Evolutionary conservation across 108 stramenopile species (phyloP), one percentile per base, ranked within the genome.

Genomic region (Mayamaea pseudoterrestris): DNA sequence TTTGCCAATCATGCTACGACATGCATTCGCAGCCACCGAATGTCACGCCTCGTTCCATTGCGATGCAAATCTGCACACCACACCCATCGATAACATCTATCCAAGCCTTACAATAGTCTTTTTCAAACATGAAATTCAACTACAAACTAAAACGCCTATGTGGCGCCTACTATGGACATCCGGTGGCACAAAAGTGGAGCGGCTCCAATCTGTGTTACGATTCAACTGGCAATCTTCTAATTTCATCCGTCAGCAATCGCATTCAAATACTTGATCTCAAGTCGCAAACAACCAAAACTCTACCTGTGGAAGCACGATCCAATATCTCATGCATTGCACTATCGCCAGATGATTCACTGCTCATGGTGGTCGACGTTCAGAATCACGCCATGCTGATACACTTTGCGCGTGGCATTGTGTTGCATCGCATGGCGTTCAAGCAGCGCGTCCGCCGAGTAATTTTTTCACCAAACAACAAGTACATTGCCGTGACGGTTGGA

Each of bases 381-480:
- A 68, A 68, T 37, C 69, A 83, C 55, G 83, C 74, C 27, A 74
- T 83, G 78, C 30, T 85, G 51, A 57, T 90, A 44, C 83, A 88
- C 41, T 75, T 77, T 48, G 63, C 61, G 16, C 63, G 95, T 11
- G 87, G 92, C 1, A 76, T 96, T 6, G 81, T 97, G 11, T 43
- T 99, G 41, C 94, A 97, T 55, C 68, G 96, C 13, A 83, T 98
- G 54, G 74, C 74, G 45, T 94, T 99, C 69, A 93, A 93, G 68
- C 44, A 69, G 24, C 75, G 65, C 30, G 92, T 95, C 6, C 65
- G 85, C 6, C 73, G 60, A 8, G 60, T 89, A n/a, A 47, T 55
- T 26, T 98, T 99, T 63, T 78, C 77, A 36, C 96, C 96, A 5
- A 90, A 90, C 45, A 37, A 42, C 9, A 18, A 14, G 5, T 83